Conservation (phyloP, 441 rosid species). For the Geranium incanum region DNA sequence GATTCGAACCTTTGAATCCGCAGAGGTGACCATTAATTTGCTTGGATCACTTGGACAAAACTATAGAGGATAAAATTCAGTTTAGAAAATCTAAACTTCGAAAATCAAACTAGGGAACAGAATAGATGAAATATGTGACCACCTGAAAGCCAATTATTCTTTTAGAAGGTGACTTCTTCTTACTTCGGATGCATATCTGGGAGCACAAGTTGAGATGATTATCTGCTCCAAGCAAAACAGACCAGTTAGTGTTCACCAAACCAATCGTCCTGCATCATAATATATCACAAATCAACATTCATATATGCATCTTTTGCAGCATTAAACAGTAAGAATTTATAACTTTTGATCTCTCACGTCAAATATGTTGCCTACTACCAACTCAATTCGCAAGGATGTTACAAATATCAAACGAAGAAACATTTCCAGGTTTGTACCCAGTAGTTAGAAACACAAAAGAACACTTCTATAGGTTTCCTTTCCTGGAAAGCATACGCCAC, state of each 20-base stretch:
- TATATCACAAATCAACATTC: constrained; percentile 21
- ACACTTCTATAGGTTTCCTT: neutral
- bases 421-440: too few species aligned
- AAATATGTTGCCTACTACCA: neutral
- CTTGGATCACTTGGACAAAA: constrained; percentile 35
- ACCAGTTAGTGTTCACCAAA: constrained; percentile 15
- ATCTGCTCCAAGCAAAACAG: constrained; percentile 30
- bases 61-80: constrained; percentile 19
- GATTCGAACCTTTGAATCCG: constrained; percentile 36
- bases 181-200: constrained; percentile 30
- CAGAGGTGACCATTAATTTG: constrained; percentile 39
- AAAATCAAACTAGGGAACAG: neutral
- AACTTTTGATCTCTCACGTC: neutral
- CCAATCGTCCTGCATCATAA: neutral
- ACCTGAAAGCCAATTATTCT: constrained; percentile 47
- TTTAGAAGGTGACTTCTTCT: constrained; percentile 36
- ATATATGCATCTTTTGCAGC: constrained; percentile 9
- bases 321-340: neutral
- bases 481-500: neutral
- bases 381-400: neutral
- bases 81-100: neutral
- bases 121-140: neutral
- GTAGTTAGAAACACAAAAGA: too few species aligned
- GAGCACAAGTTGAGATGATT: constrained; percentile 25
- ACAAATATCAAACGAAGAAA: too few species aligned